Evolutionary conservation across 2,329 filamentous ascomycete genomes (phyloP).

Genomic region (Leptographium radiaticola): DNA sequence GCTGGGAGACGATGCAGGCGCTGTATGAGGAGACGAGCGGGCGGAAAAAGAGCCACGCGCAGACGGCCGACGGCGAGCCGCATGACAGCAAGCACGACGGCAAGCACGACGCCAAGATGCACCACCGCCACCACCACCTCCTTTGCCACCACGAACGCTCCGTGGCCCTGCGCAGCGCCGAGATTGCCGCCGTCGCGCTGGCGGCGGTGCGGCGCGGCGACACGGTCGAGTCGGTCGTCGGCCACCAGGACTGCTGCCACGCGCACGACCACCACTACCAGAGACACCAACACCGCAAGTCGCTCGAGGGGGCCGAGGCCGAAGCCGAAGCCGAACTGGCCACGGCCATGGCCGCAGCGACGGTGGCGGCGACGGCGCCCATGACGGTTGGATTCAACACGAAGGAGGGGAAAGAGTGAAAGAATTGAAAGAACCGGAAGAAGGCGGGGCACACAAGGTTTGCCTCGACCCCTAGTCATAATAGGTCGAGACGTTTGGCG

Average conservation of each 20-base stretch:
- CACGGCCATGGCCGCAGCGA: too few species aligned
- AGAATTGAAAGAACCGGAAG: too few species aligned
- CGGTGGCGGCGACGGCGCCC: too few species aligned
- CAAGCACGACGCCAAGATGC: neutral
- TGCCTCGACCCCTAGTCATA: too few species aligned
- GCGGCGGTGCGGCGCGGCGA: constrained; percentile 32
- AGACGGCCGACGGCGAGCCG: neutral
- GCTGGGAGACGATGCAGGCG: constrained; percentile 28
- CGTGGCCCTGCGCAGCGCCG: constrained; percentile 35
- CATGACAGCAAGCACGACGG: neutral
- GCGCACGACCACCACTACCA: neutral
- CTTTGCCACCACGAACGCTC: constrained; percentile 22
- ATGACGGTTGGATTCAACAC: too few species aligned
- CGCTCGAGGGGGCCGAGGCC: neutral
- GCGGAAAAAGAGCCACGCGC: constrained; percentile 15
- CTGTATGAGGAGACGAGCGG: constrained; percentile 23
- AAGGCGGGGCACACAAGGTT: too few species aligned
- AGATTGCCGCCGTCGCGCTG: constrained; percentile 31
- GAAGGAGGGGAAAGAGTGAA: too few species aligned
- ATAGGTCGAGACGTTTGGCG: too few species aligned
- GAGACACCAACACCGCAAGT: neutral
- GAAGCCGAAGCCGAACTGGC: neutral
- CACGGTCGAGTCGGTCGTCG: constrained; percentile 21
- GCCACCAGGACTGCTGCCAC: constrained; percentile 9
- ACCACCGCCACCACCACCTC: neutral